These are phyloP conservation scores for Marasmius sp. DNA, from an alignment of 1,284 basidiomycete species.

Conservation along the genomic window DNA sequence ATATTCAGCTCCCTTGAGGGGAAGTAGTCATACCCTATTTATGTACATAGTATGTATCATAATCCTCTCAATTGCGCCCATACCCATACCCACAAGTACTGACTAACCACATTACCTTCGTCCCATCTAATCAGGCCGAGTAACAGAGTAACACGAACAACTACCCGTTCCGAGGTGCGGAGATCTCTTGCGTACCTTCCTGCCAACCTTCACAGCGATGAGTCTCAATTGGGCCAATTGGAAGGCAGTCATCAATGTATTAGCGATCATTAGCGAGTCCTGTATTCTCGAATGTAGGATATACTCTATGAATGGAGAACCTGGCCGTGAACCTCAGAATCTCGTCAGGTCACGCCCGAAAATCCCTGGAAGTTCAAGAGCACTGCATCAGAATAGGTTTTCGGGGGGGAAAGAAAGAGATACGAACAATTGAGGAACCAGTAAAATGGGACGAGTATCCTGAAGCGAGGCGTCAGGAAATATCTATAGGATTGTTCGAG, in stretches of 20 bases:
- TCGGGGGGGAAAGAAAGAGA: neutral
- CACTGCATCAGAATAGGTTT: neutral
- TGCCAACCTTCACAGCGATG: too few relatives aligned
- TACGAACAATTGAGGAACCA: constrained; percentile 64
- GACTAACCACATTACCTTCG: too few relatives aligned
- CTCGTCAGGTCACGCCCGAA: constrained; percentile 81
- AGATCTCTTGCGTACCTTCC: neutral
- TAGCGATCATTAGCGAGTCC: too few relatives aligned
- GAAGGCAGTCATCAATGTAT: too few relatives aligned
- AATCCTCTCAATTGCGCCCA: too few relatives aligned
- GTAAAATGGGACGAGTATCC: constrained; percentile 72
- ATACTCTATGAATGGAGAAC: neutral
- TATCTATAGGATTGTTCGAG: neutral
- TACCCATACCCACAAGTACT: too few relatives aligned
- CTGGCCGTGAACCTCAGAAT: constrained; percentile 46
- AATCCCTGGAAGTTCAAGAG: constrained; percentile 50
- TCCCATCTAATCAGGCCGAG: too few relatives aligned
- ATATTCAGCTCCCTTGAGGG: too few relatives aligned
- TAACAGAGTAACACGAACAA: too few relatives aligned
- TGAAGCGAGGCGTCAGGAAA: constrained; percentile 22
- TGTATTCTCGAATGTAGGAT: neutral
- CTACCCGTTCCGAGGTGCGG: neutral
- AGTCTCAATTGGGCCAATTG: too few relatives aligned
- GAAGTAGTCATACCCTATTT: too few relatives aligned
- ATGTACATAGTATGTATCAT: too few relatives aligned